phyloP scores from a whole-genome alignment of 768 basidiomycete species.

The Russula vinacea region DNA sequence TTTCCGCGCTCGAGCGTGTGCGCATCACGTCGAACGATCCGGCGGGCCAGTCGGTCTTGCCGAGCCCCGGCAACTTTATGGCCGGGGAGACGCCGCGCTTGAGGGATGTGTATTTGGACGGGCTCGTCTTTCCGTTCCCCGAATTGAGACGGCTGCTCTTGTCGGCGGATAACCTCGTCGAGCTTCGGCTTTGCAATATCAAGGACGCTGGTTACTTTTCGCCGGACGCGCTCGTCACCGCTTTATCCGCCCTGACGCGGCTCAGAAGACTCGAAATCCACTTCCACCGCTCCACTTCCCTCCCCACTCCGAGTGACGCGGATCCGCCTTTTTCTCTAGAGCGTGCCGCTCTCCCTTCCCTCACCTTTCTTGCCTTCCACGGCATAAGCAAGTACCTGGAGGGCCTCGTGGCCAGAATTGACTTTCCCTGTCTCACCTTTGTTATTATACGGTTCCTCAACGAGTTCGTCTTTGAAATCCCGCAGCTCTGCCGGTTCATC shows the following conservation, averaged over 20 bases:
- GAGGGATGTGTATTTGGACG: background rate
- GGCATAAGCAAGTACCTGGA: background rate
- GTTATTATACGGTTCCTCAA: slow-evolving; percentile 1
- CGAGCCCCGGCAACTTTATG: background rate
- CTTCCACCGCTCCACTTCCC: background rate
- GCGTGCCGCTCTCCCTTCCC: background rate
- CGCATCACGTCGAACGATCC: slow-evolving; percentile 35
- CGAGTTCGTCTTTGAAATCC: background rate
- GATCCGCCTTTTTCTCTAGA: background rate
- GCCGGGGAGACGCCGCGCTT: slow-evolving; percentile 6
- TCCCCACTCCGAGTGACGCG: background rate
- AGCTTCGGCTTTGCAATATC: background rate
- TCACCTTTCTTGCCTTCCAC: background rate
- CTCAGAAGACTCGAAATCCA: background rate
- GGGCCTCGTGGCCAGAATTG: background rate
- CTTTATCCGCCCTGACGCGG: background rate
- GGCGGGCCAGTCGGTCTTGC: slow-evolving; percentile 38
- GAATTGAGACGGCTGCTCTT: background rate
- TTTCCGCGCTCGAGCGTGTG: slow-evolving; percentile 21
- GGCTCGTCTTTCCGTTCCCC: background rate
- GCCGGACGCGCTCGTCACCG: background rate
- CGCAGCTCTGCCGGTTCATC: slow-evolving; percentile 7
- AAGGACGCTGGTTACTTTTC: background rate
- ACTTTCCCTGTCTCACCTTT: background rate
- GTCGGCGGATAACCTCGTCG: background rate